phyloP scores from a whole-genome alignment of 2,329 filamentous ascomycete genomes.

The Aspergillus thermomutatus region DNA sequence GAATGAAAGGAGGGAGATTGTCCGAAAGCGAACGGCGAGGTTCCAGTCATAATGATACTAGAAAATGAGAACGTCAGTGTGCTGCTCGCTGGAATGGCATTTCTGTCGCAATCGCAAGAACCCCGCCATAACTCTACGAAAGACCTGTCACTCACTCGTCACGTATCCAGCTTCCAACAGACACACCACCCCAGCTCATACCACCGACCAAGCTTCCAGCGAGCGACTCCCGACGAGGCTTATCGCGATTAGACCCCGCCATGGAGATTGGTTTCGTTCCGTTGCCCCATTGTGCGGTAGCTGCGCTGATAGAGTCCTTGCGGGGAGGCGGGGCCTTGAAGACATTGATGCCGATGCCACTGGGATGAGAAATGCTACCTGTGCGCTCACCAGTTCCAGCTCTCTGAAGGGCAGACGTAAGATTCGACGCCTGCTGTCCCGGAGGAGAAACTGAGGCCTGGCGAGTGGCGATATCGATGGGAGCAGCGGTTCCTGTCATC shows the following conservation, averaged over 20 bases:
- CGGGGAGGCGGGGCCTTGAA: constrained; percentile 43
- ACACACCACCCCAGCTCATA: constrained; percentile 96
- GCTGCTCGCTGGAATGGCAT: constrained; percentile 2
- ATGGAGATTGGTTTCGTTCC: constrained; percentile 61
- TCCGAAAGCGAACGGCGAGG: constrained; percentile 77
- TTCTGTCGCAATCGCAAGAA: constrained; percentile 1
- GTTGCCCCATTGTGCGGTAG: constrained; percentile 53
- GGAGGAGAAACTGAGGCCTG: constrained; percentile 58
- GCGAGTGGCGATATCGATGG: constrained; percentile 59
- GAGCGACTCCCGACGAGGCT: constrained; percentile 56
- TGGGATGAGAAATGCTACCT: constrained; percentile 44
- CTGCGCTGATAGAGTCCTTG: constrained; percentile 54
- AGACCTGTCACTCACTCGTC: constrained; percentile 77
- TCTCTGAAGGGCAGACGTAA: constrained; percentile 59
- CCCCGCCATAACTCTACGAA: constrained; percentile 18
- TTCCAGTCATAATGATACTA: constrained; percentile 93
- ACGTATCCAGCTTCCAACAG: constrained; percentile 92
- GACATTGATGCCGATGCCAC: constrained; percentile 35
- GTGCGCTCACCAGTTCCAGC: constrained; percentile 42
- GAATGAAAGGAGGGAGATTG: constrained; percentile 96
- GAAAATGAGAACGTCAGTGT: constrained; percentile 17
- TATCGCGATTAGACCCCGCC: constrained; percentile 47
- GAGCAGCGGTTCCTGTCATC: constrained; percentile 54
- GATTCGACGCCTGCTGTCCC: constrained; percentile 58
- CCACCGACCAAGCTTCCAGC: constrained; percentile 66